A percentile compares a stretch with the other conserved stretches of the same genome.
These are phyloP conservation scores for Cornus florida DNA, from an alignment of 148 eudicot species.

Conservation along the genomic window DNA sequence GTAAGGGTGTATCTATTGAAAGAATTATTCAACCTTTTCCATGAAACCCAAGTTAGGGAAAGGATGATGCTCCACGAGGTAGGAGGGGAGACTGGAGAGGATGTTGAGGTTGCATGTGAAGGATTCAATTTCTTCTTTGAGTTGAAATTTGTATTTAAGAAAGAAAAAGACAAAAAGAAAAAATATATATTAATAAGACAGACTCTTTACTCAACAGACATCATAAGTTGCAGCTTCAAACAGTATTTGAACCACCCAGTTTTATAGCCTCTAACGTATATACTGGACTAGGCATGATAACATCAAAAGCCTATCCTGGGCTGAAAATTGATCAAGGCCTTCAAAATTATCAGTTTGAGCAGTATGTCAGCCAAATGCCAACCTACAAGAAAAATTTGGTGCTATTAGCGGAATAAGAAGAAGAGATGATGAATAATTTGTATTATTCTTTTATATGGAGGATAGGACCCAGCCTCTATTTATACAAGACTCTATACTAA, in stretches of 20 bases:
- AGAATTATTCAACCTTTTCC: no score
- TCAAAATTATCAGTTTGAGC: neutral
- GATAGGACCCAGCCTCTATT: no score
- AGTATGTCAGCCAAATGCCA: neutral
- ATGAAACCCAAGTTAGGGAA: neutral
- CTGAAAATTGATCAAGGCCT: neutral
- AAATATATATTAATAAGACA: neutral
- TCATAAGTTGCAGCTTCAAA: neutral
- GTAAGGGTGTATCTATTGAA: no score
- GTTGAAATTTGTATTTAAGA: neutral
- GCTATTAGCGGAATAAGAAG: no score
- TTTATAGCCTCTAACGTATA: neutral
- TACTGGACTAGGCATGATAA: neutral
- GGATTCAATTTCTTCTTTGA: neutral
- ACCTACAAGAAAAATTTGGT: neutral
- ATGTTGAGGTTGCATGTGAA: neutral
- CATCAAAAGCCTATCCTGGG: no score
- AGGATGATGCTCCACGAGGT: neutral
- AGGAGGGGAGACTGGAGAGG: neutral
- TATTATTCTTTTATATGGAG: no score
- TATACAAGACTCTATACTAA: no score
- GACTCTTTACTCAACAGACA: neutral
- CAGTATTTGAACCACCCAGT: neutral
- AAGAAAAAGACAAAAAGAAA: neutral
- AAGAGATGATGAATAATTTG: no score